Conservation (phyloP, 345 rosid species). For the Brassica carinata region DNA sequence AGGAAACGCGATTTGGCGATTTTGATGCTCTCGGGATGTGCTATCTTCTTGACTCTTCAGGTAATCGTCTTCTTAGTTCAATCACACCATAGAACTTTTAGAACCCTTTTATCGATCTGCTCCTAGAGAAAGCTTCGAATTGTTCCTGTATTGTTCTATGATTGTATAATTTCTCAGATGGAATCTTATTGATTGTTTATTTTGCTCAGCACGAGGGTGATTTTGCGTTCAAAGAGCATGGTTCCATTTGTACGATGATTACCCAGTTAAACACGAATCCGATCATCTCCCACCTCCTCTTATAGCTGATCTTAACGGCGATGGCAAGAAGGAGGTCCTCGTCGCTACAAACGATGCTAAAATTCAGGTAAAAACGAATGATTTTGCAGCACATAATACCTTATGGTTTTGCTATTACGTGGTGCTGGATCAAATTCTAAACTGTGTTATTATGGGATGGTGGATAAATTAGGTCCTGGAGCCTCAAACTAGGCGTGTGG, state of each 20-base stretch:
- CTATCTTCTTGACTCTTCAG: constrained; percentile 99
- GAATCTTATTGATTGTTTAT: neutral
- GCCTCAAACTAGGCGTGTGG: constrained; percentile 79
- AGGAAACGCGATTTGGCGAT: constrained; percentile 97
- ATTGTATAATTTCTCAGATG: neutral
- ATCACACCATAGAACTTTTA: neutral
- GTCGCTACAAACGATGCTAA: constrained; percentile 93
- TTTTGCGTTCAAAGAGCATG: constrained; percentile 97
- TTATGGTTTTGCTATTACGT: neutral
- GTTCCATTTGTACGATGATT: constrained; percentile 81
- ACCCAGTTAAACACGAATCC: constrained; percentile 81
- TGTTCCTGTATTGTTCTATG: neutral
- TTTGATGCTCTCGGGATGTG: constrained; percentile 93
- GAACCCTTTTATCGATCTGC: constrained; percentile 7
- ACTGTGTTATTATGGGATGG: neutral
- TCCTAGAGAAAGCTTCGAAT: constrained; percentile 6
- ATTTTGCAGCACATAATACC: neutral
- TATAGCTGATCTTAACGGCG: constrained; percentile 93
- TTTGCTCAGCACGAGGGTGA: constrained; percentile 85
- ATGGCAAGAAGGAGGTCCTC: constrained; percentile 86
- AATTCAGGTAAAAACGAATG: constrained; percentile 63
- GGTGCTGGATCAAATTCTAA: neutral
- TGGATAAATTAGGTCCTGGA: constrained; percentile 62
- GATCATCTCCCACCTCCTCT: constrained; percentile 94
- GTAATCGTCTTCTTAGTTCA: constrained; percentile 36